Percentiles rank a stretch among this genome's conserved stretches.
These are phyloP conservation scores for Obelidium mucronatum DNA, from an alignment of 192 early-diverging fungal species.

Conservation along the genomic window DNA sequence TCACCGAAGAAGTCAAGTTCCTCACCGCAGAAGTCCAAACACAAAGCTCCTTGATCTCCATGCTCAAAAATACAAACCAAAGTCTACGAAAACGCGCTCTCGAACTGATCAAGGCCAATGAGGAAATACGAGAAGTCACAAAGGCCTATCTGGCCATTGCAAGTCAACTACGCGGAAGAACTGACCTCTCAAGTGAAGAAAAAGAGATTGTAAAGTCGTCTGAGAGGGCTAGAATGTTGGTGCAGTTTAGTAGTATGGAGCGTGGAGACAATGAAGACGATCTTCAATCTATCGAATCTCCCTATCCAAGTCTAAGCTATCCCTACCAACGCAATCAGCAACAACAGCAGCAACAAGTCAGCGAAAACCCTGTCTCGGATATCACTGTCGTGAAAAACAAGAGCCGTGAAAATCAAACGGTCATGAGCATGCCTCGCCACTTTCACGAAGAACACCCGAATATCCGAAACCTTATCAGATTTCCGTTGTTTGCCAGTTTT, in stretches of 20 bases:
- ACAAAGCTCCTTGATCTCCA: not conserved
- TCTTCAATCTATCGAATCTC: not conserved
- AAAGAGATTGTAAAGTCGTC: slow-evolving; percentile 15
- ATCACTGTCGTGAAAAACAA: not conserved
- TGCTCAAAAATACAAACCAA: slow-evolving; percentile 8
- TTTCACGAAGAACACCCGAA: slow-evolving; percentile 19
- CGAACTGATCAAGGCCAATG: slow-evolving; percentile 7
- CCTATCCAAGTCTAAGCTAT: not conserved
- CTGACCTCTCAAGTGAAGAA: slow-evolving; percentile 3
- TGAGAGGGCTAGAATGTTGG: slow-evolving; percentile 2
- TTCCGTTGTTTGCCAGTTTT: slow-evolving; percentile 54
- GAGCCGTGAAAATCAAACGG: not conserved
- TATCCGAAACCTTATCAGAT: slow-evolving; percentile 34
- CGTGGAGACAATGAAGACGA: not conserved
- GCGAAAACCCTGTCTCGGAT: not conserved
- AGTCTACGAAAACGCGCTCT: not conserved
- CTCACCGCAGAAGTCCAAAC: slow-evolving; percentile 5
- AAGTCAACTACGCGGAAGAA: not conserved
- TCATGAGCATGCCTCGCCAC: not conserved
- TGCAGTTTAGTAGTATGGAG: slow-evolving; percentile 5
- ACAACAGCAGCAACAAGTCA: no score
- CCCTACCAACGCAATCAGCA: no score
- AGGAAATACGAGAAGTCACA: slow-evolving; percentile 9
- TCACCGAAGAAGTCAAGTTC: not conserved
- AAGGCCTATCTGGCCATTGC: slow-evolving; percentile 17